Evolutionary conservation across 2,329 filamentous ascomycete species (phyloP), one percentile per base, ranked within the genome.

Genomic region (Calonectria pseudoreteaudii): DNA sequence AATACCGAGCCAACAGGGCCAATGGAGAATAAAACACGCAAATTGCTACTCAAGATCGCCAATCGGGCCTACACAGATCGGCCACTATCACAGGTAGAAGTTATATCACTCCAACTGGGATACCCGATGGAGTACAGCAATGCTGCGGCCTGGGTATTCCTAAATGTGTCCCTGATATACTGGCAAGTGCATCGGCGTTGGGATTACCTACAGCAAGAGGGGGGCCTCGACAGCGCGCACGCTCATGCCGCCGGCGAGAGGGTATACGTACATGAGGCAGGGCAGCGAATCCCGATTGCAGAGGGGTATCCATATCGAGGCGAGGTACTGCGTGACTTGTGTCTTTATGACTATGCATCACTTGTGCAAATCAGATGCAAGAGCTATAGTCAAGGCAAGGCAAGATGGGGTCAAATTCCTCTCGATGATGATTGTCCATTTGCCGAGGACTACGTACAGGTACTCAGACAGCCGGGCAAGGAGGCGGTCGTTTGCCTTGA

Each of bases 81-180:
- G 23, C 50, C 34, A 26, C 41, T 68, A 53, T 68, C 66, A 34
- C 31, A 70, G 30, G 67, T 70, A 14, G 44, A 70, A 30, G 67
- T 70, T 23, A 52, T 70, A 31, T 44, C 16, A 16, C 49, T 38
- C 34, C 60, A 30, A 18, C 8, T 70, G 20, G 53, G 49, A 23
- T 70, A 70, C 41, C 41, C n/a, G 20, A 70, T 16, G 9, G 44
- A 70, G 44, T 70, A 38, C 44, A 58, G 30, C 4, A 71, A 62
- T 50, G 56, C 36, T 20, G 52, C 30, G 23, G 30, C 53, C 20
- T 71, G 28, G 68, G 47, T 36, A 58, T 71, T 52, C 47, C 28
- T 71, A n/a, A 71, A 71, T 58, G 56, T 71, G 28, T 58, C 49
- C 26, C 31, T 20, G 36, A 34, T 70, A 47, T 70, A 70, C 36